Evolutionary conservation across 1,139 yeast genomes (phyloP).

Genomic region (Geotrichum restrictum): DNA sequence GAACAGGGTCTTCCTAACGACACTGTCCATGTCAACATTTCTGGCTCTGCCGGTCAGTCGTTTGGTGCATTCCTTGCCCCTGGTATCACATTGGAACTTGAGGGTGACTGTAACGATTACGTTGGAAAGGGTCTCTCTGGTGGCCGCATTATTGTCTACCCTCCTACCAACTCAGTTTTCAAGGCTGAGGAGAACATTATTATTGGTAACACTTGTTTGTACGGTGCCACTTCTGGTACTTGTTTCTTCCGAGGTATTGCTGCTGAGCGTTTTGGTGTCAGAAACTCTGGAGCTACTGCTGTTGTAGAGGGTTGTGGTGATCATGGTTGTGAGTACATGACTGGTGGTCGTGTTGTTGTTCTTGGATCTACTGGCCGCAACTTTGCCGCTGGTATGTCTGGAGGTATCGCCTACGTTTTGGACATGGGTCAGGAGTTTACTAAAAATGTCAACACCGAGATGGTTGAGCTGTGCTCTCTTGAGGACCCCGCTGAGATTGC

Average conservation of each 20-base stretch:
- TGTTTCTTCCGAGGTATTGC: constrained; percentile 96
- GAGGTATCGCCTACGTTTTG: constrained; percentile 96
- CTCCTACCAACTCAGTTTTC: constrained; percentile 77
- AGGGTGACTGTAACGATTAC: constrained; percentile 97
- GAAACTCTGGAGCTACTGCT: constrained; percentile 97
- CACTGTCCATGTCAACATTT: constrained; percentile 85
- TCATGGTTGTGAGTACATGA: constrained; percentile 99
- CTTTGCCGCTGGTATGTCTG: constrained; percentile 99
- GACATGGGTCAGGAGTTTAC: constrained; percentile 92
- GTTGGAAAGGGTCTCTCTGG: constrained; percentile 97
- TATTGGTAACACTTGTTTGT: constrained; percentile 95
- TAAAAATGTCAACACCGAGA: constrained; percentile 73
- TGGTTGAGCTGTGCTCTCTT: constrained; percentile 73
- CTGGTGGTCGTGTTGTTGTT: constrained; percentile 96
- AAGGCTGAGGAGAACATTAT: constrained; percentile 95
- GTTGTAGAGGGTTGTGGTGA: constrained; percentile 98
- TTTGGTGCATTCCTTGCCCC: constrained; percentile 97
- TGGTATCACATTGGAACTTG: constrained; percentile 90
- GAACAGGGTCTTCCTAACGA: constrained; percentile 93
- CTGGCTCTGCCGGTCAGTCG: constrained; percentile 97
- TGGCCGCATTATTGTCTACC: constrained; percentile 87
- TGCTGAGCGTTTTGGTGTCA: constrained; percentile 96
- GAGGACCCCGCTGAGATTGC: constrained; percentile 92
- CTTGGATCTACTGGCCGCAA: constrained; percentile 89
- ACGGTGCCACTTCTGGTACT: constrained; percentile 94